Evolutionary conservation across 192 early-diverging fungal species (phyloP).

Genomic region (Irineochytrium annulatum): DNA sequence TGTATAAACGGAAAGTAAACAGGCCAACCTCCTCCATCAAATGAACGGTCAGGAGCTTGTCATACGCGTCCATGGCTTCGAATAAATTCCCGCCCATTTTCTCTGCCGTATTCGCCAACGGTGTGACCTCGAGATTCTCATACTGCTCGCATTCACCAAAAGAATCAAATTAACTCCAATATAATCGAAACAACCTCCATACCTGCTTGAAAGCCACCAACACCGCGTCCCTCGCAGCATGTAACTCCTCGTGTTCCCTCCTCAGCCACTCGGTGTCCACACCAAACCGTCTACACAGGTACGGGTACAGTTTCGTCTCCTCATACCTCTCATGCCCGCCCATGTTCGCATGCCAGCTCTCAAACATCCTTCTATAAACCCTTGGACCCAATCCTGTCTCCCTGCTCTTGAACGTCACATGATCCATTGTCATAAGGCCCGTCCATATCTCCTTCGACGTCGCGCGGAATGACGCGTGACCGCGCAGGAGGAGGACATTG

Average conservation of each 20-base stretch:
- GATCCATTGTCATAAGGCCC: constrained; percentile 1
- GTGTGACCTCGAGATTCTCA: background rate
- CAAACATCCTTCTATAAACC: background rate
- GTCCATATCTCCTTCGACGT: background rate
- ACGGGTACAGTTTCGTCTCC: constrained; percentile 7
- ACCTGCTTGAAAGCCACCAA: background rate
- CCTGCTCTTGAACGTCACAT: background rate
- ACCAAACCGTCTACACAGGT: background rate
- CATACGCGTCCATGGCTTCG: constrained; percentile 6
- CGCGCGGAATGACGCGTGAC: background rate
- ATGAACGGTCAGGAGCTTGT: background rate
- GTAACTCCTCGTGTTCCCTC: constrained; percentile 3
- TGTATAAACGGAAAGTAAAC: background rate
- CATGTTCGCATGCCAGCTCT: constrained; percentile 6
- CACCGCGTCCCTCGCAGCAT: background rate
- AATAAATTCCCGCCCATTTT: too few species aligned
- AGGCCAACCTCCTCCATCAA: constrained; percentile 2
- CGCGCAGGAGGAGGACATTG: background rate
- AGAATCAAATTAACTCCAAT: constrained; percentile 3
- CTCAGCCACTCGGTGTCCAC: constrained; percentile 4
- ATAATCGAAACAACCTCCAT: too few species aligned
- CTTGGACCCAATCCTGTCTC: background rate
- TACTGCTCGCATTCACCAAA: background rate
- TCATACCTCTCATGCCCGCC: constrained; percentile 6
- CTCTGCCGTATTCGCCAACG: background rate